Conservation (phyloP, 176 grass and related monocot genomes). For the Musa schizocarpa region DNA sequence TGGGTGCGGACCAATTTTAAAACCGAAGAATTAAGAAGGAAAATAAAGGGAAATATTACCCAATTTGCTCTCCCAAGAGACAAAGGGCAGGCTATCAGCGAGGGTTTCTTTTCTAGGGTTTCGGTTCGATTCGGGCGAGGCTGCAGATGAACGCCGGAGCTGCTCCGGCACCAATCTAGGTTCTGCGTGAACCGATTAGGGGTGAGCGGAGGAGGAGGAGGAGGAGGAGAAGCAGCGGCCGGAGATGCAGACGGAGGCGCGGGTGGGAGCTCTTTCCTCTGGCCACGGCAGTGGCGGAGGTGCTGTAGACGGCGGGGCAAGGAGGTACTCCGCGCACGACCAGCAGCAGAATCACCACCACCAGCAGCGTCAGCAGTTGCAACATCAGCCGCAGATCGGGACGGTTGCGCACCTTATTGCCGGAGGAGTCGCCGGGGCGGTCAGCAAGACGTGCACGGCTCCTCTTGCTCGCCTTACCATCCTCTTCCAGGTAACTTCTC, state of each 20-base stretch:
- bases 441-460: slow-evolving; percentile 98
- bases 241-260: slow-evolving; percentile 63
- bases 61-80: too few species aligned
- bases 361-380: slow-evolving; percentile 26
- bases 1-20: too few species aligned
- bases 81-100: too few species aligned
- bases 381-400: slow-evolving; percentile 57
- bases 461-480: slow-evolving; percentile 90
- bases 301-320: not conserved
- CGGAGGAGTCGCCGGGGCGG: slow-evolving; percentile 79
- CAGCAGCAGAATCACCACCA: slow-evolving; percentile 25
- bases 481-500: slow-evolving; percentile 60
- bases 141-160: not conserved
- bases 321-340: slow-evolving; percentile 27
- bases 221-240: not conserved
- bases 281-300: slow-evolving; percentile 18
- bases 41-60: too few species aligned
- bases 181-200: not conserved
- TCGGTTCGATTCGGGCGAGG: not conserved
- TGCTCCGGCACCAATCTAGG: not conserved
- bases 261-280: slow-evolving; percentile 38
- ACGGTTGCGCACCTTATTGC: slow-evolving; percentile 65
- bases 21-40: too few species aligned
- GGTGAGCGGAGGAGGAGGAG: not conserved
- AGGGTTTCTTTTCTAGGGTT: not conserved